Evolutionary conservation across 2,329 filamentous ascomycete genomes (phyloP).

Genomic region (Fusarium circinatum): DNA sequence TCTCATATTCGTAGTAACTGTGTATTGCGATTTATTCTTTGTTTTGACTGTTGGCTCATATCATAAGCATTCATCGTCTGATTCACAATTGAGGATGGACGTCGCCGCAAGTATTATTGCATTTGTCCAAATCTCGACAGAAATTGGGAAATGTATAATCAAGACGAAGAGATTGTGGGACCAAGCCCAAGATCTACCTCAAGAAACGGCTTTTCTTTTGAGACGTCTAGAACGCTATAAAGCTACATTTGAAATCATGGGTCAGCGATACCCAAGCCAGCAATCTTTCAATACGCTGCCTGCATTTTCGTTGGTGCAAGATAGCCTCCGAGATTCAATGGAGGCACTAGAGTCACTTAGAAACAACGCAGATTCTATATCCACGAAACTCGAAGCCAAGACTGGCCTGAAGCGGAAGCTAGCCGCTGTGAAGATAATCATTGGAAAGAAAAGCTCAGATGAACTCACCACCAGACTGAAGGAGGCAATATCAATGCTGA

Average conservation of each 20-base stretch:
- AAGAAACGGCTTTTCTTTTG: conserved; percentile 33
- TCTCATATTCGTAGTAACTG: neutral
- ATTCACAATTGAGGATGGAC: conserved; percentile 17
- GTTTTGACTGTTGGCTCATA: neutral
- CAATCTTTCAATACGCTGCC: neutral
- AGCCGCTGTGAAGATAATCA: conserved; percentile 26
- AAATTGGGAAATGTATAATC: conserved; percentile 35
- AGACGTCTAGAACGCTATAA: conserved; percentile 24
- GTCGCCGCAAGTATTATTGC: conserved; percentile 39
- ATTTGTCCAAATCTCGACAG: conserved; percentile 36
- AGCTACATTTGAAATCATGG: conserved; percentile 26
- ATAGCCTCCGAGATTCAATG: conserved; percentile 14
- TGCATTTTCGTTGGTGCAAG: neutral
- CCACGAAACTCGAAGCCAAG: conserved; percentile 12
- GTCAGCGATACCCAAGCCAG: conserved; percentile 20
- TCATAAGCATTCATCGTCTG: neutral
- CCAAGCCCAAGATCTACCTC: conserved; percentile 38
- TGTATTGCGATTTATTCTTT: neutral
- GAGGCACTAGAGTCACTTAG: conserved; percentile 26
- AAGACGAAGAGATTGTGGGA: conserved; percentile 41
- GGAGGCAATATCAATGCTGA: conserved; percentile 23
- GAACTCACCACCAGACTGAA: conserved; percentile 28
- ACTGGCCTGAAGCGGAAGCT: conserved; percentile 29
- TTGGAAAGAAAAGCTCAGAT: conserved; percentile 35
- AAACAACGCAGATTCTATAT: conserved; percentile 25